These are phyloP conservation scores for Streptanthus diversifolius DNA, from an alignment of 345 rosid species.

Conservation along the genomic window DNA sequence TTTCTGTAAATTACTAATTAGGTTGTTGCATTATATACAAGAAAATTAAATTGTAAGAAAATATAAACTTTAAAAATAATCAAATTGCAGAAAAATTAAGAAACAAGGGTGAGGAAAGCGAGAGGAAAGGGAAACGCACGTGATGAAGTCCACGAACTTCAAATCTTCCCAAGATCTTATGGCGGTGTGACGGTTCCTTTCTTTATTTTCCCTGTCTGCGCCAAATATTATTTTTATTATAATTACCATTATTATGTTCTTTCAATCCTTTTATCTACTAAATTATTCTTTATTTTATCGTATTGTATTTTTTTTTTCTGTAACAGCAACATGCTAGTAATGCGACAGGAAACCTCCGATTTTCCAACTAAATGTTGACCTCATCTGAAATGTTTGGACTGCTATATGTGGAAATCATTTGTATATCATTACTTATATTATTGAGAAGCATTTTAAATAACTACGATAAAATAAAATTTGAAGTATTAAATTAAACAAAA, in stretches of 20 bases:
- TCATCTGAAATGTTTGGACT: slow-evolving; percentile 17
- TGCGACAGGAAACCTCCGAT: slow-evolving; percentile 30
- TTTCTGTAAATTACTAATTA: neutral
- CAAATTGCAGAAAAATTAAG: neutral
- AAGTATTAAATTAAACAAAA: too few relatives aligned
- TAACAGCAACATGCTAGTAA: slow-evolving; percentile 26
- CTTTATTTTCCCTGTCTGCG: slow-evolving; percentile 9
- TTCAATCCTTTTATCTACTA: slow-evolving; percentile 15
- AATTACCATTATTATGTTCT: neutral
- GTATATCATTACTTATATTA: too few relatives aligned
- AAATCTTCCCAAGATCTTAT: slow-evolving; percentile 32
- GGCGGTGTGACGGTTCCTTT: slow-evolving; percentile 32
- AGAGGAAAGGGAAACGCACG: slow-evolving; percentile 27
- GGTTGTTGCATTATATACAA: neutral
- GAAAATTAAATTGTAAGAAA: neutral
- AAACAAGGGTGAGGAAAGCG: slow-evolving; percentile 10
- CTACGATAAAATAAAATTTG: too few relatives aligned
- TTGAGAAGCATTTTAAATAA: too few relatives aligned
- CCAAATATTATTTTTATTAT: neutral
- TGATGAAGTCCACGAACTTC: slow-evolving; percentile 27
- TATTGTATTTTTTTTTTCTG: neutral
- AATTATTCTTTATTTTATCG: neutral
- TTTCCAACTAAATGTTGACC: slow-evolving; percentile 23
- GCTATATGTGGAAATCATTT: too few relatives aligned
- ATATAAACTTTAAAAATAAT: too few relatives aligned